A percentile compares a stretch with the other conserved stretches of the same genome.
These are phyloP conservation scores for Volvariella volvacea DNA, from an alignment of 1,284 basidiomycete genomes.

Conservation along the genomic window DNA sequence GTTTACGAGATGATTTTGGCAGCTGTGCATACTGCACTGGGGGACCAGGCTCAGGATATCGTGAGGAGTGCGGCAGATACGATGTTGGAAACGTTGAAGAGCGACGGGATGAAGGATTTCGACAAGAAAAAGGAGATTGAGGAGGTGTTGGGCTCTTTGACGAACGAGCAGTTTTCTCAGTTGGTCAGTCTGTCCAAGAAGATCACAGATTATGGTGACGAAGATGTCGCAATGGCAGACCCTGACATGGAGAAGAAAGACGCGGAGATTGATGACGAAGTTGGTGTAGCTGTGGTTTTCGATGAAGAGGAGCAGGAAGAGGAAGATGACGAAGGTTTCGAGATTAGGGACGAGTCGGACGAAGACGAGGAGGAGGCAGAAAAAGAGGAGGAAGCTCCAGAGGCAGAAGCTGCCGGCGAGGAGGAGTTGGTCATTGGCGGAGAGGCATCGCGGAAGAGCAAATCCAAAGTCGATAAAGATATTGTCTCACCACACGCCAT, in stretches of 20 bases:
- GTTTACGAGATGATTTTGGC: constrained; percentile 93
- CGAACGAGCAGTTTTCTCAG: constrained; percentile 79
- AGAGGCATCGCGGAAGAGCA: constrained; percentile 37
- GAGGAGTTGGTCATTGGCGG: constrained; percentile 74
- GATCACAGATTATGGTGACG: constrained; percentile 91
- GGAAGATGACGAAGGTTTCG: constrained; percentile 82
- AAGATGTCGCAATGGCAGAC: constrained; percentile 73
- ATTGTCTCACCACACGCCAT: constrained; percentile 86
- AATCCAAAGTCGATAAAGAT: constrained; percentile 64
- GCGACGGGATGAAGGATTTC: constrained; percentile 88
- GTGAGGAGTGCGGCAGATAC: constrained; percentile 92
- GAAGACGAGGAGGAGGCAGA: constrained; percentile 68
- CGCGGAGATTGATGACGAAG: constrained; percentile 85
- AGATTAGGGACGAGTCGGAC: constrained; percentile 73
- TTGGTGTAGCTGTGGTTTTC: constrained; percentile 93
- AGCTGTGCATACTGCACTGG: constrained; percentile 76
- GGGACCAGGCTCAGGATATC: constrained; percentile 95
- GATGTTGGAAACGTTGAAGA: constrained; percentile 87
- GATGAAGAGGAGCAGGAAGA: constrained; percentile 93
- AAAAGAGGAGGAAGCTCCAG: constrained; percentile 38
- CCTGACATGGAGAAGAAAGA: constrained; percentile 74
- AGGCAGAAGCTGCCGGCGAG: constrained; percentile 40
- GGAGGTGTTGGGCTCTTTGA: constrained; percentile 64
- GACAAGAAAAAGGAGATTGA: constrained; percentile 97
- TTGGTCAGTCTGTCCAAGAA: constrained; percentile 89